These are phyloP conservation scores for Leishmania braziliensis DNA, from an alignment of 208 protist species.

Conservation along the genomic window DNA sequence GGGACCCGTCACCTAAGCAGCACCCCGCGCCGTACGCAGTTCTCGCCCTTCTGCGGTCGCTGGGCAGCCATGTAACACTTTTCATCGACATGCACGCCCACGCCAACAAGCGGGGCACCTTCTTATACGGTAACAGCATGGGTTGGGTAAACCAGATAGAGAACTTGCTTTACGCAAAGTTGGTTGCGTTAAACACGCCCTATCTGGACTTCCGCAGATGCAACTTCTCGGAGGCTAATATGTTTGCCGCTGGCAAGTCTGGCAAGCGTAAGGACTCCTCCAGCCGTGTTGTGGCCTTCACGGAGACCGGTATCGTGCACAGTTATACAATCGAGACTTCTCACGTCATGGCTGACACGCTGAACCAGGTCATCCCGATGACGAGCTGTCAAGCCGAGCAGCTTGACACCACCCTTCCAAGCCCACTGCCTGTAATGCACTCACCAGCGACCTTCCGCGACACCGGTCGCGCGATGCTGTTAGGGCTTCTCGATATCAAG, in stretches of 20 bases:
- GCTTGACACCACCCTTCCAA: conserved; percentile 13
- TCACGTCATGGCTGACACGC: conserved; percentile 71
- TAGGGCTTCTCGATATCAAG: conserved; percentile 83
- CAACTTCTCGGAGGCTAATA: conserved; percentile 93
- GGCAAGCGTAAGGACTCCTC: conserved; percentile 92
- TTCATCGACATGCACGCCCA: conserved; percentile 96
- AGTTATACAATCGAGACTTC: conserved; percentile 93
- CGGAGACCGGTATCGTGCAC: conserved; percentile 78
- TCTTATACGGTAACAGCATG: conserved; percentile 95
- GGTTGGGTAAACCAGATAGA: conserved; percentile 62
- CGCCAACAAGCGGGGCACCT: conserved; percentile 92
- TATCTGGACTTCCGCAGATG: conserved; percentile 92
- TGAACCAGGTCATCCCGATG: conserved; percentile 54
- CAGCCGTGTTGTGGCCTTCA: conserved; percentile 83
- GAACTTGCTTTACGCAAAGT: conserved; percentile 87
- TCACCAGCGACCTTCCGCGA: conserved; percentile 67
- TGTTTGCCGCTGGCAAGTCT: conserved; percentile 87
- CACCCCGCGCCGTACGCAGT: conserved; percentile 88
- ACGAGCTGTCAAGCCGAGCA: conserved; percentile 38
- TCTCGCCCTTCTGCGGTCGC: conserved; percentile 46
- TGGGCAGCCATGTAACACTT: conserved; percentile 61
- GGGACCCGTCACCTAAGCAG: conserved; percentile 53
- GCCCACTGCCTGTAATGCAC: conserved; percentile 34
- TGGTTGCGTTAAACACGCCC: conserved; percentile 90
- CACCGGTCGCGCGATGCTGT: conserved; percentile 75